Percentiles rank a stretch among this genome's conserved stretches.
phyloP scores from a whole-genome alignment of 1,284 basidiomycete genomes.

The Ustilago crameri region DNA sequence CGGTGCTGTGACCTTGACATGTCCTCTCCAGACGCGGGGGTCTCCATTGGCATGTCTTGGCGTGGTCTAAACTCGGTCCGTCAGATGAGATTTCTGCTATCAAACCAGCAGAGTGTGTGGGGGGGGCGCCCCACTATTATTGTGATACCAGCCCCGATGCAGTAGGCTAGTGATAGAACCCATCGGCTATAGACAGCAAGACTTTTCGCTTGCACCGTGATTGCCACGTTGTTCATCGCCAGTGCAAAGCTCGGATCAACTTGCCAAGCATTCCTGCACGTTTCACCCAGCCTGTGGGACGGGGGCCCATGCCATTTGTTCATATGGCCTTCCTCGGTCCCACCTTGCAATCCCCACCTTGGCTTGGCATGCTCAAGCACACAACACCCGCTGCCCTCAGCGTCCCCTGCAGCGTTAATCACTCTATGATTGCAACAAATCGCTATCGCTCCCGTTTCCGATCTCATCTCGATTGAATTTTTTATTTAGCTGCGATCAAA shows the following conservation, averaged over 20 bases:
- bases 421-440: too few species aligned
- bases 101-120: too few species aligned
- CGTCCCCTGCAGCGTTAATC: neutral
- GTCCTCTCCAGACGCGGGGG: neutral
- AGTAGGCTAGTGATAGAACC: neutral
- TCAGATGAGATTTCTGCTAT: too few species aligned
- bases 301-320: too few species aligned
- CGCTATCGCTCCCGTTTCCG: too few species aligned
- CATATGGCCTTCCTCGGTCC: neutral
- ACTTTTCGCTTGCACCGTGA: neutral
- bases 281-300: too few species aligned
- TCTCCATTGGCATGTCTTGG: constrained; percentile 12
- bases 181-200: neutral
- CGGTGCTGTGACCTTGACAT: too few species aligned
- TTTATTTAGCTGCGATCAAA: too few species aligned
- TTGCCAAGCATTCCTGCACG: constrained; percentile 22
- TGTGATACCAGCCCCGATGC: too few species aligned
- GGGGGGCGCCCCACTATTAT: too few species aligned
- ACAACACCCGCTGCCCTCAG: constrained; percentile 8
- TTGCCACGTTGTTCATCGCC: constrained; percentile 21
- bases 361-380: neutral
- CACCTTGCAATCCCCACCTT: neutral
- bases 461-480: too few species aligned
- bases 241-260: too few species aligned
- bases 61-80: neutral